Percentiles rank a stretch among this genome's conserved stretches.
Conservation (phyloP, 2,329 filamentous ascomycete genomes). For the Alternaria conjuncta region DNA sequence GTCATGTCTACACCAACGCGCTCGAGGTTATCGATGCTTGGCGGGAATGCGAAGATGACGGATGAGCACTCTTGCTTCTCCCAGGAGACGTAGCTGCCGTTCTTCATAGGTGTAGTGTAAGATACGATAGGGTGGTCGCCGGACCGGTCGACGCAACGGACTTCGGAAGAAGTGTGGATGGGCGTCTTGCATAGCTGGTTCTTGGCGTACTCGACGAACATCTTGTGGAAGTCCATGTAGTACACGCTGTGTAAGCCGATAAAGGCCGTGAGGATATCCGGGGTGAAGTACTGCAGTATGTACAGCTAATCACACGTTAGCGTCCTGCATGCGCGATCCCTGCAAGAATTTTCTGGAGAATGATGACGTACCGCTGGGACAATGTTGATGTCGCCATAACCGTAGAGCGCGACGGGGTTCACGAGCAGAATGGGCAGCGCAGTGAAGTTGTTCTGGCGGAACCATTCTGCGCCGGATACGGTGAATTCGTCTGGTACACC, state of each 20-base stretch:
- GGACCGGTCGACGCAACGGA: conserved; percentile 46
- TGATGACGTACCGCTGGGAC: conserved; percentile 47
- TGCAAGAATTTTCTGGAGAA: conserved; percentile 20
- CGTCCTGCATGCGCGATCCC: conserved; percentile 27
- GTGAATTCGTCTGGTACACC: conserved; percentile 46
- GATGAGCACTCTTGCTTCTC: conserved; percentile 44
- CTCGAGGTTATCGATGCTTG: conserved; percentile 42
- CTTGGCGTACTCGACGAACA: conserved; percentile 42
- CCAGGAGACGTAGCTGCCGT: conserved; percentile 39
- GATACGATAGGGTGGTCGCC: conserved; percentile 41
- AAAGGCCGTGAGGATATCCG: conserved; percentile 47
- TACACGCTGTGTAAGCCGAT: conserved; percentile 46
- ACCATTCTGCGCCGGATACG: conserved; percentile 45
- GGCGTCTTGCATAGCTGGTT: conserved; percentile 39
- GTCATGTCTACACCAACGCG: conserved; percentile 43
- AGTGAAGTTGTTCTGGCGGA: conserved; percentile 45
- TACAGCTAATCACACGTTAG: conserved; percentile 46
- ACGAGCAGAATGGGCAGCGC: conserved; percentile 43
- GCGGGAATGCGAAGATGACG: conserved; percentile 47
- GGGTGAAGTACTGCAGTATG: conserved; percentile 48
- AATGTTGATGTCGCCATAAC: conserved; percentile 47
- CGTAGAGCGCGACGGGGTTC: conserved; percentile 46
- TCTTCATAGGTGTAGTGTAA: conserved; percentile 36
- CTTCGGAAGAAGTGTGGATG: conserved; percentile 42
- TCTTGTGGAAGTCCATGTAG: conserved; percentile 48